Percentiles rank a stretch among this genome's conserved stretches.
These are phyloP conservation scores for Backusella sp. DNA, from an alignment of 192 early-diverging fungal species.

Conservation along the genomic window DNA sequence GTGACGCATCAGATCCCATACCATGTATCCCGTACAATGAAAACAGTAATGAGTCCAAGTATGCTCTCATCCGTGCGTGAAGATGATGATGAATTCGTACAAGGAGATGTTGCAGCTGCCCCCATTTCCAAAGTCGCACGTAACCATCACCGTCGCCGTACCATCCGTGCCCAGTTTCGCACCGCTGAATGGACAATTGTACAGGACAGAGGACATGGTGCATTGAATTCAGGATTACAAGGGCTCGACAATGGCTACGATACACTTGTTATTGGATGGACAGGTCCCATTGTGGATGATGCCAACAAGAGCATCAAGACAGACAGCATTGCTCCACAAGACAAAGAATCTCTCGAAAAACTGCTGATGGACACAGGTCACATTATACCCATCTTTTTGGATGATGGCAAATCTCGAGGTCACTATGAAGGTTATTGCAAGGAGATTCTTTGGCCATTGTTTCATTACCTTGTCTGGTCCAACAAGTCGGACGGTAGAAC, in stretches of 20 bases:
- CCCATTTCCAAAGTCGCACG: slow-evolving; percentile 21
- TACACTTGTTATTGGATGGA: slow-evolving; percentile 75
- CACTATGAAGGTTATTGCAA: slow-evolving; percentile 99
- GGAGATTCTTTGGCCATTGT: slow-evolving; percentile 90
- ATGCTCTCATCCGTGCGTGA: neutral
- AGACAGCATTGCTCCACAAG: slow-evolving; percentile 52
- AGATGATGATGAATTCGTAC: neutral
- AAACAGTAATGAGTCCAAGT: neutral
- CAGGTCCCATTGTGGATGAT: slow-evolving; percentile 61
- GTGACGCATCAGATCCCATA: slow-evolving; percentile 39
- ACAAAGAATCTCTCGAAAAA: slow-evolving; percentile 55
- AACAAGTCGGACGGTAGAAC: slow-evolving; percentile 61
- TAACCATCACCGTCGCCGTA: slow-evolving; percentile 5
- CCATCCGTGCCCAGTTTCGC: slow-evolving; percentile 13
- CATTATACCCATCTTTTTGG: slow-evolving; percentile 78
- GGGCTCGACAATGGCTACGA: slow-evolving; percentile 59
- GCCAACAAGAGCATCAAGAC: slow-evolving; percentile 46
- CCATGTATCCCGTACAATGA: slow-evolving; percentile 15
- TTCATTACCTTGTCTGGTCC: slow-evolving; percentile 93
- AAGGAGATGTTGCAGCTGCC: neutral
- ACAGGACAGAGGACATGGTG: slow-evolving; percentile 77
- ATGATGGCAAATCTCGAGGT: slow-evolving; percentile 63
- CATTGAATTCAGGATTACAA: slow-evolving; percentile 85
- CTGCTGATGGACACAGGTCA: slow-evolving; percentile 56
- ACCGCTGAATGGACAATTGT: slow-evolving; percentile 25